Conservation (phyloP, 805 yeast genomes). For the Yarrowia sp. region DNA sequence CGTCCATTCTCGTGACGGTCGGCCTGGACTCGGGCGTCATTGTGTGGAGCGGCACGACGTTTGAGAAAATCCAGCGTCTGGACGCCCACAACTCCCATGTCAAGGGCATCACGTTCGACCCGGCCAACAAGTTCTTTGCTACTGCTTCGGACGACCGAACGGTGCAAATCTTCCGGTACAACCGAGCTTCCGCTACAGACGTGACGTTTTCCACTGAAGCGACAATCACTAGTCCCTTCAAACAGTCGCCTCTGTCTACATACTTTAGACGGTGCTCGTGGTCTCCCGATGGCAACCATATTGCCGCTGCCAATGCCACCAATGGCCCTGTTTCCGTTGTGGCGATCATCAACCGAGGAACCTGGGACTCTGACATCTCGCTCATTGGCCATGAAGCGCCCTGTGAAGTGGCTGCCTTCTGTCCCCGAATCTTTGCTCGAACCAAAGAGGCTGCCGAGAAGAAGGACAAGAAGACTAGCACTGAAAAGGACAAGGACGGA, state of each 20-base stretch:
- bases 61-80: slow-evolving; percentile 85
- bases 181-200: slow-evolving; percentile 68
- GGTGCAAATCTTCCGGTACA: slow-evolving; percentile 84
- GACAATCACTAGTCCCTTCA: slow-evolving; percentile 82
- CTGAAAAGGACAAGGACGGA: slow-evolving; percentile 8
- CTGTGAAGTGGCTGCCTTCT: slow-evolving; percentile 66
- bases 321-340: slow-evolving; percentile 70
- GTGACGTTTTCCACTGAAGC: slow-evolving; percentile 87
- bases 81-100: slow-evolving; percentile 95
- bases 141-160: slow-evolving; percentile 97
- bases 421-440: slow-evolving; percentile 52
- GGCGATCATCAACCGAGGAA: slow-evolving; percentile 66
- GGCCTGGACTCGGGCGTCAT: slow-evolving; percentile 93
- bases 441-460: slow-evolving; percentile 27
- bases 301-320: slow-evolving; percentile 72
- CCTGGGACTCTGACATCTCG: slow-evolving; percentile 69
- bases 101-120: slow-evolving; percentile 96
- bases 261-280: slow-evolving; percentile 78
- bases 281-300: slow-evolving; percentile 78
- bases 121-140: slow-evolving; percentile 96
- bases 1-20: slow-evolving; percentile 86
- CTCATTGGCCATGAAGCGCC: slow-evolving; percentile 75
- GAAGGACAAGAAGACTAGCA: slow-evolving; percentile 1
- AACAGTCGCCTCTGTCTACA: slow-evolving; percentile 87
- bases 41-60: slow-evolving; percentile 91